Percentiles rank a stretch among this genome's conserved stretches.
phyloP scores from a whole-genome alignment of 208 protist species.

The Leishmania mexicana region DNA sequence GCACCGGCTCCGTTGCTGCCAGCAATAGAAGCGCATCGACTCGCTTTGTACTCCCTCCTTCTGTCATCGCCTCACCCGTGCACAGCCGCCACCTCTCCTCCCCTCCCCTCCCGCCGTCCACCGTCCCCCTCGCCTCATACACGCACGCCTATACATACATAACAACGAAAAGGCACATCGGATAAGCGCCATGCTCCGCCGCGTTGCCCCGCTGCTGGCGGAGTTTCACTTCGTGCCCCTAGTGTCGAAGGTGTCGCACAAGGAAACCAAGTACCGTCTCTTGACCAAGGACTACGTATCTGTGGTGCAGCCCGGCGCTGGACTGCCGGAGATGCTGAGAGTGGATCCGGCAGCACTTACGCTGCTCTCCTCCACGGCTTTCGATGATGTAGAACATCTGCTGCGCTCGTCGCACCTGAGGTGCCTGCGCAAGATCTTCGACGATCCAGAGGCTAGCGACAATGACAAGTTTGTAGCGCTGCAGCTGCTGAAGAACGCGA shows the following conservation, averaged over 20 bases:
- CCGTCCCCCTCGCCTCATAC: neutral
- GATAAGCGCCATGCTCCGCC: slow-evolving; percentile 51
- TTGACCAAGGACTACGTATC: slow-evolving; percentile 90
- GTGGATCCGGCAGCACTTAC: slow-evolving; percentile 92
- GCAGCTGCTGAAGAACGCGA: slow-evolving; percentile 97
- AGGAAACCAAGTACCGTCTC: slow-evolving; percentile 73
- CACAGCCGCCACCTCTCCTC: neutral
- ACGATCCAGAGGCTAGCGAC: slow-evolving; percentile 95
- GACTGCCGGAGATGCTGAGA: slow-evolving; percentile 75
- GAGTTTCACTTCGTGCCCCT: slow-evolving; percentile 85
- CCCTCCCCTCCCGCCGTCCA: neutral
- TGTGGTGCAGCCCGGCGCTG: slow-evolving; percentile 52
- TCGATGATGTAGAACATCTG: slow-evolving; percentile 95
- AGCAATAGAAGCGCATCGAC: neutral
- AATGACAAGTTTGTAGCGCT: slow-evolving; percentile 98
- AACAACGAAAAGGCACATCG: neutral
- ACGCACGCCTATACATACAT: neutral
- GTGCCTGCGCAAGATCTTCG: slow-evolving; percentile 94
- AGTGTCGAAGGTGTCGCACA: slow-evolving; percentile 68
- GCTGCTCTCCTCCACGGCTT: slow-evolving; percentile 85
- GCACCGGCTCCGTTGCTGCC: neutral
- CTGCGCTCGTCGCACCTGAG: slow-evolving; percentile 94
- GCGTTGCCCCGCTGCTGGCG: slow-evolving; percentile 30
- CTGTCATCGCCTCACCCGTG: neutral
- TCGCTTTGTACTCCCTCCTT: neutral